A percentile compares a stretch with the other conserved stretches of the same genome.
Conservation (phyloP, 148 eudicot genomes). For the Rhododendron molle region DNA sequence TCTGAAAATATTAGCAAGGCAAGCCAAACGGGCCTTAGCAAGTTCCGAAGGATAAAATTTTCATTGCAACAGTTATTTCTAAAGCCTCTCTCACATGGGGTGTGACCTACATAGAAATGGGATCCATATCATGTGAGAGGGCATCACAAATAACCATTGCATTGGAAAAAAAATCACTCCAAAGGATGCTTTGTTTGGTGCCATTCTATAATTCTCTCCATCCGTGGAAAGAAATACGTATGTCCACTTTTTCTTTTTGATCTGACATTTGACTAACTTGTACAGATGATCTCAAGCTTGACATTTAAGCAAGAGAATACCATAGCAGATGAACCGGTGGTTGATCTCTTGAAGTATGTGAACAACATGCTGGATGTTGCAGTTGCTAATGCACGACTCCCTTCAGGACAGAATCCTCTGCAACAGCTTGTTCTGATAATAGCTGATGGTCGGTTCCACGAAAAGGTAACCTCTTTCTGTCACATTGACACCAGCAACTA, state of each 20-base stretch:
- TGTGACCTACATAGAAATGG: not conserved
- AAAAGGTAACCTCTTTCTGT: constrained; percentile 37
- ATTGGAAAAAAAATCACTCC: not conserved
- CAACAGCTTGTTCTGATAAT: constrained; percentile 93
- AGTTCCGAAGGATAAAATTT: not conserved
- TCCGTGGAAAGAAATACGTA: not conserved
- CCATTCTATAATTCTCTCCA: not conserved
- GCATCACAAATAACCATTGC: not conserved
- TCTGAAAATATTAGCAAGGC: not conserved
- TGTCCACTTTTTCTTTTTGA: not conserved
- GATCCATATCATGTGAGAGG: not conserved
- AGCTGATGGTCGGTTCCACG: constrained; percentile 86
- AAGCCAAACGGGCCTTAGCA: not conserved
- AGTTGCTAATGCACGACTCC: constrained; percentile 66
- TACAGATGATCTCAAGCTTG: constrained; percentile 89
- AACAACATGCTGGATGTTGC: constrained; percentile 72
- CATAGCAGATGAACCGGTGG: constrained; percentile 67
- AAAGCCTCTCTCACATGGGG: not conserved
- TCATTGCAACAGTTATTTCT: no score
- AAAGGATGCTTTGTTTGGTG: not conserved
- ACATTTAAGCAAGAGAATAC: constrained; percentile 92
- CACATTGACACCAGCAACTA: not conserved
- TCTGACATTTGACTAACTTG: constrained; percentile 9
- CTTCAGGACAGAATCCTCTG: constrained; percentile 82
- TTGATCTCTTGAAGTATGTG: constrained; percentile 68